These are phyloP conservation scores for Vigna reflexopilosa DNA, from an alignment of 306 rosid species.

Conservation along the genomic window DNA sequence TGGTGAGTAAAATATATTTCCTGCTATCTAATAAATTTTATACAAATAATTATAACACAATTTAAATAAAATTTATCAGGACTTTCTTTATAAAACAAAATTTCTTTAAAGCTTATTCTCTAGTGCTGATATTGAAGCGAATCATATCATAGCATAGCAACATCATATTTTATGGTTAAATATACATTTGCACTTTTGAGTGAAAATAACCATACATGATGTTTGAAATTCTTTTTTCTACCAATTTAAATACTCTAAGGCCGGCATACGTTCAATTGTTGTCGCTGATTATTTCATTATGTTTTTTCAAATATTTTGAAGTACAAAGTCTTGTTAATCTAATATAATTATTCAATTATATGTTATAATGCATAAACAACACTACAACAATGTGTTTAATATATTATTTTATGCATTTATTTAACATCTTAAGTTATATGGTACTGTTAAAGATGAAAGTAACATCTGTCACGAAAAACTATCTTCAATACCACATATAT, in stretches of 20 bases:
- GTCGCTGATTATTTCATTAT: background rate
- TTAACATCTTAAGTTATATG: background rate
- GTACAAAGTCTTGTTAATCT: background rate
- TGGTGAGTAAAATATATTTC: background rate
- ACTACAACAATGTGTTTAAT: background rate
- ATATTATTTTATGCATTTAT: background rate
- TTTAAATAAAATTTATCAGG: background rate
- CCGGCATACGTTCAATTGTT: background rate
- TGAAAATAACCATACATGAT: background rate
- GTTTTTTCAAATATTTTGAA: background rate
- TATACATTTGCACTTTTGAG: background rate
- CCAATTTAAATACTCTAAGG: background rate
- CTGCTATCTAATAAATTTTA: background rate
- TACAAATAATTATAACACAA: background rate
- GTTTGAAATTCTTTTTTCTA: too few species aligned
- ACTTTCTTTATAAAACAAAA: too few species aligned
- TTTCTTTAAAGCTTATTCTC: background rate
- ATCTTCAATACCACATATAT: background rate
- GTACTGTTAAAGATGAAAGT: background rate
- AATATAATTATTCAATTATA: background rate
- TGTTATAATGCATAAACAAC: background rate
- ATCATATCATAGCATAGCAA: background rate
- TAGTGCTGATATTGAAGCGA: background rate
- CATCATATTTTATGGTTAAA: background rate
- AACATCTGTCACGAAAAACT: background rate